Percentiles rank a stretch among this genome's conserved stretches.
phyloP scores from a whole-genome alignment of 192 early-diverging fungal species.

The Podila epicladia region DNA sequence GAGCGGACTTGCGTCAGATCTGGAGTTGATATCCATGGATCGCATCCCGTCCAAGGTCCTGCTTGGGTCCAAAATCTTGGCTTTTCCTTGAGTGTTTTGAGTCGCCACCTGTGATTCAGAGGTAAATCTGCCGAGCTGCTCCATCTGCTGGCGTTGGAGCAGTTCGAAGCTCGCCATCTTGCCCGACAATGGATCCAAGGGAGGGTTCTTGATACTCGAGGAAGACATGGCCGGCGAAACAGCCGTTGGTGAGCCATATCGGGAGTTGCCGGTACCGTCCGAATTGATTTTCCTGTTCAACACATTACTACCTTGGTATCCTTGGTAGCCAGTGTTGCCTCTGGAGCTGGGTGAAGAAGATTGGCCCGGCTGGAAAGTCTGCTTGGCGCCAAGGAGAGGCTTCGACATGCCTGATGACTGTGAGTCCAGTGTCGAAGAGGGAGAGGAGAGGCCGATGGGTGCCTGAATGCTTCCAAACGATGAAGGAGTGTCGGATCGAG shows the following conservation, averaged over 20 bases:
- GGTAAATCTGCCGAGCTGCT: constrained; percentile 33
- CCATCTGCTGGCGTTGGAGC: constrained; percentile 36
- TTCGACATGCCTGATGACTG: constrained; percentile 20
- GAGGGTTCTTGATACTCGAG: neutral
- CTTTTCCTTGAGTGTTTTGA: constrained; percentile 36
- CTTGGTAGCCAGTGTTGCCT: neutral
- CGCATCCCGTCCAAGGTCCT: constrained; percentile 35
- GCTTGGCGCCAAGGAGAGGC: constrained; percentile 11
- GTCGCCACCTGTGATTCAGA: neutral
- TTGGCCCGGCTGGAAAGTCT: neutral
- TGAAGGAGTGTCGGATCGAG: constrained; percentile 18
- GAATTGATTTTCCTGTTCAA: constrained; percentile 1
- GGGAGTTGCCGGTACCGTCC: constrained; percentile 18
- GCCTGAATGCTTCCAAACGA: constrained; percentile 16
- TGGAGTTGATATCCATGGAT: neutral
- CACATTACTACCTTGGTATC: neutral
- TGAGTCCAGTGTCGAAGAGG: constrained; percentile 3
- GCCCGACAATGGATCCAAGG: constrained; percentile 1
- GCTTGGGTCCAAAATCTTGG: constrained; percentile 32
- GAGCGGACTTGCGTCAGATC: neutral
- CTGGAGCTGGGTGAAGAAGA: neutral
- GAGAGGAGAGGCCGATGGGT: constrained; percentile 19
- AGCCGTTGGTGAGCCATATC: neutral
- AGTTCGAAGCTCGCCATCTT: constrained; percentile 15
- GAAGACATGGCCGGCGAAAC: neutral